phyloP scores from a whole-genome alignment of 2,329 filamentous ascomycete species.

The Colletotrichum graminicola region DNA sequence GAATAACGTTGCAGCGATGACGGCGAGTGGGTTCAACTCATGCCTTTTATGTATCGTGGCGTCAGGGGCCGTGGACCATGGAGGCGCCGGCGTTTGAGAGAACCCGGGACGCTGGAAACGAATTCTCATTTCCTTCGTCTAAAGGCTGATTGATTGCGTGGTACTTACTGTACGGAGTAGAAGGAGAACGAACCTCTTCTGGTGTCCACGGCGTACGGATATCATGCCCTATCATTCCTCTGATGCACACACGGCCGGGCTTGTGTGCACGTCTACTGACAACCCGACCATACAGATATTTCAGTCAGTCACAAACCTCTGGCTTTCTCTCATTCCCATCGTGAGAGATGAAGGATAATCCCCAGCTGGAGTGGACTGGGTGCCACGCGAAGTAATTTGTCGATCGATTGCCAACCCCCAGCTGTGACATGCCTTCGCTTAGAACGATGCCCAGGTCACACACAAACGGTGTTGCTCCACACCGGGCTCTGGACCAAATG shows the following conservation, averaged over 20 bases:
- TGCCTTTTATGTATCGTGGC: conserved; percentile 15
- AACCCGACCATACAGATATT: not conserved
- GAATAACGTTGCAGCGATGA: not conserved
- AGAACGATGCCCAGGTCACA: conserved; percentile 10
- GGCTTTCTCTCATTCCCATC: not conserved
- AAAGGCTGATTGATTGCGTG: not conserved
- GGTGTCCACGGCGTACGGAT: too few relatives aligned
- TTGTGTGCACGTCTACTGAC: not conserved
- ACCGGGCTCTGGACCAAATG: not conserved
- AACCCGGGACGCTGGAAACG: conserved; percentile 24
- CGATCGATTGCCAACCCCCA: not conserved
- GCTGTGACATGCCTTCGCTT: conserved; percentile 12
- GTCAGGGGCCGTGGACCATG: not conserved
- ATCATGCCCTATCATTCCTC: not conserved
- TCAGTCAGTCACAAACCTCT: not conserved
- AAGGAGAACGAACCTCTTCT: conserved; percentile 11
- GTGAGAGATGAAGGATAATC: not conserved
- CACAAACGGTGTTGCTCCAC: not conserved
- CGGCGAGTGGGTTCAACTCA: conserved; percentile 16
- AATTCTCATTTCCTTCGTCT: not conserved
- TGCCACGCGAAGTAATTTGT: not conserved
- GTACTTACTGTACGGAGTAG: too few relatives aligned
- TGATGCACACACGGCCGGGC: not conserved
- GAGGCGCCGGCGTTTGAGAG: conserved; percentile 26
- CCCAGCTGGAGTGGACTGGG: conserved; percentile 1